Evolutionary conservation across 164 flowering plant genomes (phyloP).

Genomic region (Vitis vinifera): ASM3070453v1 NC_081811.1:26001501-26002000

Average conservation of each 20-base stretch:
- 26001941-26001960: slow-evolving; percentile 23
- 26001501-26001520: slow-evolving; percentile 28
- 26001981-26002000: slow-evolving; percentile 51
- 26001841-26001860: too few species aligned
- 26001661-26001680: slow-evolving; percentile 40
- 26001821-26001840: neutral
- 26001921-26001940: neutral
- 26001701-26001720: slow-evolving; percentile 34
- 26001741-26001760: too few species aligned
- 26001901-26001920: neutral
- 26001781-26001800: too few species aligned
- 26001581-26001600: neutral
- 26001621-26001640: neutral
- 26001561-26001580: slow-evolving; percentile 30
- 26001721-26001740: slow-evolving; percentile 20
- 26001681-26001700: slow-evolving; percentile 31
- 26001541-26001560: slow-evolving; percentile 25
- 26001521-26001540: slow-evolving; percentile 25
- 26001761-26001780: too few species aligned
- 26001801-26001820: too few species aligned
- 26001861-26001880: neutral
- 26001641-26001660: neutral
- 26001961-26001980: slow-evolving; percentile 47
- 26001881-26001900: too few species aligned
- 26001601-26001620: neutral